Percentiles rank a stretch among this genome's conserved stretches.
These are phyloP conservation scores for Populus hybrid DNA, from an alignment of 441 rosid genomes.

Conservation along the genomic window DNA sequence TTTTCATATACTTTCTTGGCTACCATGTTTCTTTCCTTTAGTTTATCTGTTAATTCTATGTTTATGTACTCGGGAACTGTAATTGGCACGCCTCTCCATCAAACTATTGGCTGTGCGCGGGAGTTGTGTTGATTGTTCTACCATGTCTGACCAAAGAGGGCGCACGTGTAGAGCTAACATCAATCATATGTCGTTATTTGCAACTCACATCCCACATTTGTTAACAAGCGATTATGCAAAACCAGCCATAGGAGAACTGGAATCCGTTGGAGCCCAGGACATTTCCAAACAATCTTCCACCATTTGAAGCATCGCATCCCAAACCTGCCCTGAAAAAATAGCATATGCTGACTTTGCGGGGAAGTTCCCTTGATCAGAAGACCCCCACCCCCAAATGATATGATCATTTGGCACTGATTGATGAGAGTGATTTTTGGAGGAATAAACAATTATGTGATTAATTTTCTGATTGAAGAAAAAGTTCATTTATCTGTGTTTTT, in stretches of 20 bases:
- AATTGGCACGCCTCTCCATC: neutral
- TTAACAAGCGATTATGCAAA: no score
- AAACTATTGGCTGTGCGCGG: neutral
- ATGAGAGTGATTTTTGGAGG: neutral
- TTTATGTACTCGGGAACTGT: neutral
- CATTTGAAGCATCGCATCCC: neutral
- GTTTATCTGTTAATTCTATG: neutral
- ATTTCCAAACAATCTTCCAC: neutral
- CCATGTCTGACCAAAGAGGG: neutral
- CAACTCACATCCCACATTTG: no score
- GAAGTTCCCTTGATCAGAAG: neutral
- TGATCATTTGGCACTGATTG: neutral
- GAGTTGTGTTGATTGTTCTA: neutral
- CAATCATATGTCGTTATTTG: no score
- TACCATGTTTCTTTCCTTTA: neutral
- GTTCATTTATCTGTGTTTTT: neutral
- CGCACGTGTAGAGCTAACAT: no score
- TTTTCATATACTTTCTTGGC: neutral
- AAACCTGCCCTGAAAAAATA: neutral
- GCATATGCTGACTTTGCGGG: neutral
- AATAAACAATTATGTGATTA: neutral
- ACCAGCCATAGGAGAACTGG: neutral
- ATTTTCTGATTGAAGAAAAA: neutral
- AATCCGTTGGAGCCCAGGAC: neutral
- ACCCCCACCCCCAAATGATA: neutral